Percentiles rank a stretch among this genome's conserved stretches.
These are phyloP conservation scores for Serendipita sp. DNA, from an alignment of 768 basidiomycete species.

Conservation along the genomic window DNA sequence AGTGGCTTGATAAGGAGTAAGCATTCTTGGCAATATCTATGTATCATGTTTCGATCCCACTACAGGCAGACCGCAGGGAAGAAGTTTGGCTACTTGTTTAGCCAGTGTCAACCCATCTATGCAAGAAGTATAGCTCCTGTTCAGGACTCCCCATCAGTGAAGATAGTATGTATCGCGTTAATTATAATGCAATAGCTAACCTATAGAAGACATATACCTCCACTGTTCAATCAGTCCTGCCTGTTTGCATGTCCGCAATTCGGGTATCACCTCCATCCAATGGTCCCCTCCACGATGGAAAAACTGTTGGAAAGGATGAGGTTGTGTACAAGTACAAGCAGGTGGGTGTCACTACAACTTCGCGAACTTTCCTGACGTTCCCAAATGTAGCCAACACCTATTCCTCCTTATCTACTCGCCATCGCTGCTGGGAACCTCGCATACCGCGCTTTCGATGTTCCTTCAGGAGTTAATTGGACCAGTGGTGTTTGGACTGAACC, in stretches of 20 bases:
- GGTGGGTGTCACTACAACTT: constrained; percentile 25
- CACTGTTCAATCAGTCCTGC: constrained; percentile 56
- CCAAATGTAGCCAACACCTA: constrained; percentile 47
- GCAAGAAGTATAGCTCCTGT: constrained; percentile 63
- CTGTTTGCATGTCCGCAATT: constrained; percentile 72
- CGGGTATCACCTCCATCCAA: constrained; percentile 58
- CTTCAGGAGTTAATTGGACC: constrained; percentile 40
- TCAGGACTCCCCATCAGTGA: constrained; percentile 83
- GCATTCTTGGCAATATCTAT: constrained; percentile 6
- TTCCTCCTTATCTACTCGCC: constrained; percentile 85
- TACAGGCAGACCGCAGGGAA: constrained; percentile 73
- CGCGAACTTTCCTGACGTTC: constrained; percentile 3
- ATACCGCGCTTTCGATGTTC: constrained; percentile 24
- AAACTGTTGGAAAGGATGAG: constrained; percentile 50
- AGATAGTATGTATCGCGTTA: constrained; percentile 38
- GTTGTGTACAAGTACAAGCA: constrained; percentile 68
- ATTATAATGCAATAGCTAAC: background rate
- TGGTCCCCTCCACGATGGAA: constrained; percentile 56
- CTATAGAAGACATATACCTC: constrained; percentile 62
- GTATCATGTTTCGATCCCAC: background rate
- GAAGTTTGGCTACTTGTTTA: constrained; percentile 71
- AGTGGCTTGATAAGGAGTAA: constrained; percentile 75
- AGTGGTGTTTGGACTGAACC: constrained; percentile 89
- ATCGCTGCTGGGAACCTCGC: constrained; percentile 72
- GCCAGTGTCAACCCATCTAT: constrained; percentile 86